Conservation (phyloP, 805 yeast species). For the Nakazawaea wickerhamii region DNA sequence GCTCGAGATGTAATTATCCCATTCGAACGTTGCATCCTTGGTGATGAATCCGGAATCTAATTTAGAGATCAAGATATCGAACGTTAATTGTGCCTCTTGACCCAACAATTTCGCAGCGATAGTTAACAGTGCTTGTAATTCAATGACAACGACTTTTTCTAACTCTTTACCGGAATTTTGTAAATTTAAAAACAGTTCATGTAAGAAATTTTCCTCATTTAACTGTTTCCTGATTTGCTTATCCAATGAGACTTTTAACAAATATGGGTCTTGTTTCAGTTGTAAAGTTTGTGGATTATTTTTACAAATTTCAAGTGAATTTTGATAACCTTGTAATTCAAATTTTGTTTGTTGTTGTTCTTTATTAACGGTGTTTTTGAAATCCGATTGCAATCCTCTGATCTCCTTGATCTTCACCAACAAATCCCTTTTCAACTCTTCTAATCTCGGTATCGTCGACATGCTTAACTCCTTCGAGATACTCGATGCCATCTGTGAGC, state of each 20-base stretch:
- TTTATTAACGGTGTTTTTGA: slow-evolving; percentile 65
- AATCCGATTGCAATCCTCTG: slow-evolving; percentile 75
- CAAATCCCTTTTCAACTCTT: slow-evolving; percentile 68
- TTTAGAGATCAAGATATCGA: slow-evolving; percentile 59
- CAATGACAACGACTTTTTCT: slow-evolving; percentile 82
- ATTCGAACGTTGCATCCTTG: slow-evolving; percentile 77
- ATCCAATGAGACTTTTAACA: slow-evolving; percentile 67
- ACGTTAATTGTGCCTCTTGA: slow-evolving; percentile 67
- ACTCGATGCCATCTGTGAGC: slow-evolving; percentile 53
- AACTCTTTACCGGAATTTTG: slow-evolving; percentile 85
- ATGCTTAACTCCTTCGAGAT: slow-evolving; percentile 56
- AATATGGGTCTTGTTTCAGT: slow-evolving; percentile 73
- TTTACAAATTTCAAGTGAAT: slow-evolving; percentile 61
- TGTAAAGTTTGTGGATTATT: slow-evolving; percentile 37
- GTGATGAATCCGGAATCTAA: slow-evolving; percentile 66
- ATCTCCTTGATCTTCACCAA: slow-evolving; percentile 84
- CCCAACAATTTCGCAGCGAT: slow-evolving; percentile 67
- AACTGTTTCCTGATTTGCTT: slow-evolving; percentile 73
- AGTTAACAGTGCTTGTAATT: slow-evolving; percentile 76
- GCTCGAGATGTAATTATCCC: slow-evolving; percentile 76
- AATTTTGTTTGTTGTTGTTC: slow-evolving; percentile 64
- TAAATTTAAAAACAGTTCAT: slow-evolving; percentile 83
- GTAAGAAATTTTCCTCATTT: slow-evolving; percentile 77
- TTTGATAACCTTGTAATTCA: slow-evolving; percentile 47
- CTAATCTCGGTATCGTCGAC: slow-evolving; percentile 60